A percentile compares a stretch with the other conserved stretches of the same genome.
Evolutionary conservation across 2,329 filamentous ascomycete species (phyloP).

Genomic region (Aspergillus terreus): DNA sequence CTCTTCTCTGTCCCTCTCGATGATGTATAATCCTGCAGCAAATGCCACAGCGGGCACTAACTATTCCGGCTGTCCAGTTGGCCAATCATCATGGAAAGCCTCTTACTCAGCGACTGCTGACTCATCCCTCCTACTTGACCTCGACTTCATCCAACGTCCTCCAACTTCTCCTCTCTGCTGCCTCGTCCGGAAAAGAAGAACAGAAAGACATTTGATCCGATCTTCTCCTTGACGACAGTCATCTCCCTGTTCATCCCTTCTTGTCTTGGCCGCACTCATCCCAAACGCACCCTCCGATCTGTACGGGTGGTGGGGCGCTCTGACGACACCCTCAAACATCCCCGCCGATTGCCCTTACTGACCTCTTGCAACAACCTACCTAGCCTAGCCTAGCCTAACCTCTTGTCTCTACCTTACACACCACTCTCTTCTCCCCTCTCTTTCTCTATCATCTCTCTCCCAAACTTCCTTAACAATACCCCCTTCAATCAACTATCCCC

Average conservation of each 20-base stretch:
- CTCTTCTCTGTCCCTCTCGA: no score
- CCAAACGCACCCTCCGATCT: background rate
- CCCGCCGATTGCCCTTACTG: background rate
- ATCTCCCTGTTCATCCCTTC: background rate
- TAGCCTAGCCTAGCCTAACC: background rate
- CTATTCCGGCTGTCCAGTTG: no score
- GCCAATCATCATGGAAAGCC: no score
- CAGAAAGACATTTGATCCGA: no score
- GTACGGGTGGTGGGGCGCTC: slow-evolving; percentile 4
- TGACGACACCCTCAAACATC: slow-evolving; percentile 5
- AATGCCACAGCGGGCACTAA: no score
- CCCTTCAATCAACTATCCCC: background rate
- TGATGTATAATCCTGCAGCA: no score
- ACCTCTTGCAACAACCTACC: background rate
- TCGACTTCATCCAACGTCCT: no score
- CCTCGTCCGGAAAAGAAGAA: no score
- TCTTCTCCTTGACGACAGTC: background rate
- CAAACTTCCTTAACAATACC: background rate
- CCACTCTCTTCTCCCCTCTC: slow-evolving; percentile 2
- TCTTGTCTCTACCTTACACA: background rate
- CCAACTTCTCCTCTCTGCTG: no score
- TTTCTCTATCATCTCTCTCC: slow-evolving; percentile 3
- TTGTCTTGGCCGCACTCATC: no score
- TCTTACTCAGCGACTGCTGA: no score
- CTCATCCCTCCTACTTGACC: no score